phyloP scores from a whole-genome alignment of 371 early-diverging fungal genomes.

The Dinochytrium kinnereticum region DNA sequence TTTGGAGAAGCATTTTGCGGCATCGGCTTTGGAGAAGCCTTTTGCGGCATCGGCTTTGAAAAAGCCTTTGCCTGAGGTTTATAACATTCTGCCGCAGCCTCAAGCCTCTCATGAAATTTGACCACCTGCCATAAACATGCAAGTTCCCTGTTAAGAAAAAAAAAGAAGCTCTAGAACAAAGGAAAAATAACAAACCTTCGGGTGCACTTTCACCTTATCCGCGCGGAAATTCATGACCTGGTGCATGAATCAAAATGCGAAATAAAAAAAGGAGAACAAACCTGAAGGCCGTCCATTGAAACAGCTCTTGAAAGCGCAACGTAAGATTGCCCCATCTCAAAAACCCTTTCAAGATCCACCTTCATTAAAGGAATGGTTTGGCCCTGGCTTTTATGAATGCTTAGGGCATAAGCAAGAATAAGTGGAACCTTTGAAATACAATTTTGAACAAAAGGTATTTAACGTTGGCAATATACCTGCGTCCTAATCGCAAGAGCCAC shows the following conservation, averaged over 20 bases:
- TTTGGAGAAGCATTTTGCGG: too few relatives aligned
- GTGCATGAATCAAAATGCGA: background rate
- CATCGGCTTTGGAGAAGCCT: too few relatives aligned
- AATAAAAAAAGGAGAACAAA: constrained; percentile 59
- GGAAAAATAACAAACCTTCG: background rate
- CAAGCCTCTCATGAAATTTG: background rate
- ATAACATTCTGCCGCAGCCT: background rate
- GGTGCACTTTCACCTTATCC: background rate
- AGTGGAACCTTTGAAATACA: constrained; percentile 33
- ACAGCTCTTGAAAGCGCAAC: constrained; percentile 88
- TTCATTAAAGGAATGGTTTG: constrained; percentile 80
- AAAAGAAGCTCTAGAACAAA: too few relatives aligned
- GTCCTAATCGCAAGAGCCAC: constrained; percentile 46
- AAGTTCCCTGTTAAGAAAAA: too few relatives aligned
- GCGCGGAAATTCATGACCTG: background rate
- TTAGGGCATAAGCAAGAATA: constrained; percentile 43
- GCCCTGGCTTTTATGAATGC: constrained; percentile 92
- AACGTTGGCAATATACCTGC: constrained; percentile 43
- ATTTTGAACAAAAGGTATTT: background rate
- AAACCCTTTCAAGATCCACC: constrained; percentile 77
- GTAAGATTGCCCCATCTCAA: constrained; percentile 90
- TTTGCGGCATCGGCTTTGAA: too few relatives aligned
- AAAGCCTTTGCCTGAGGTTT: too few relatives aligned
- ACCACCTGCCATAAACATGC: background rate
- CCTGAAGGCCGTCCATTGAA: constrained; percentile 58